phyloP scores from a whole-genome alignment of 2,329 filamentous ascomycete genomes.

The Passalora sequoiae region DNA sequence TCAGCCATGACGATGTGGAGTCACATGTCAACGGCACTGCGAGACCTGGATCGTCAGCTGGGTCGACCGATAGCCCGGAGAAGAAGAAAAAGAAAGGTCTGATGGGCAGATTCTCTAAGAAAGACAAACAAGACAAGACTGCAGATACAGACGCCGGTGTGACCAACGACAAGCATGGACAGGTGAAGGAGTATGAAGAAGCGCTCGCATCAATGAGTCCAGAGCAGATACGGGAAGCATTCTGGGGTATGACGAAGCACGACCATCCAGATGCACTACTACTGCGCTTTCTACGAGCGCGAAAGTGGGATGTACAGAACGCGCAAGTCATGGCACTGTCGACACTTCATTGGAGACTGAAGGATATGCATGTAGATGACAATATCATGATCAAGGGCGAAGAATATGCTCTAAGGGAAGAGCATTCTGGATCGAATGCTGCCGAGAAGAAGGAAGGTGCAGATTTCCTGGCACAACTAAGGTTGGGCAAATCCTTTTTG shows the following conservation, averaged over 20 bases:
- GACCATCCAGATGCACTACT: conserved; percentile 85
- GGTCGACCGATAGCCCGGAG: conserved; percentile 28
- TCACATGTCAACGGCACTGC: conserved; percentile 26
- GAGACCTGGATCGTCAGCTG: conserved; percentile 14
- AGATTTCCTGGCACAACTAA: conserved; percentile 77
- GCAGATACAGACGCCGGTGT: conserved; percentile 49
- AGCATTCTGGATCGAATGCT: conserved; percentile 52
- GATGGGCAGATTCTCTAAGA: conserved; percentile 63
- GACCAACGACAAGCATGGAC: conserved; percentile 84
- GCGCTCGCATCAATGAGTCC: conserved; percentile 71
- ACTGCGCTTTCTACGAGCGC: conserved; percentile 76
- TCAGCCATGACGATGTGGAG: conserved; percentile 36
- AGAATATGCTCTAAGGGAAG: conserved; percentile 56
- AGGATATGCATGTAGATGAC: conserved; percentile 81
- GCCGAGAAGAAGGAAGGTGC: conserved; percentile 62
- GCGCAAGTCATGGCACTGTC: conserved; percentile 91
- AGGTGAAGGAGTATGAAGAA: conserved; percentile 78
- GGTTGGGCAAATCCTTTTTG: conserved; percentile 87
- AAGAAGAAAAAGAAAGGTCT: conserved; percentile 71
- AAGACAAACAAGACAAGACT: conserved; percentile 51
- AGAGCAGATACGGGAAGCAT: conserved; percentile 70
- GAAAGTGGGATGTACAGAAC: conserved; percentile 93
- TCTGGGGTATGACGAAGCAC: conserved; percentile 94
- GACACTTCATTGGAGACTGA: conserved; percentile 84
- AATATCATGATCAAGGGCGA: conserved; percentile 80